Evolutionary conservation across 371 early-diverging fungal genomes (phyloP).

Genomic region (Parasitella parasitica): DNA sequence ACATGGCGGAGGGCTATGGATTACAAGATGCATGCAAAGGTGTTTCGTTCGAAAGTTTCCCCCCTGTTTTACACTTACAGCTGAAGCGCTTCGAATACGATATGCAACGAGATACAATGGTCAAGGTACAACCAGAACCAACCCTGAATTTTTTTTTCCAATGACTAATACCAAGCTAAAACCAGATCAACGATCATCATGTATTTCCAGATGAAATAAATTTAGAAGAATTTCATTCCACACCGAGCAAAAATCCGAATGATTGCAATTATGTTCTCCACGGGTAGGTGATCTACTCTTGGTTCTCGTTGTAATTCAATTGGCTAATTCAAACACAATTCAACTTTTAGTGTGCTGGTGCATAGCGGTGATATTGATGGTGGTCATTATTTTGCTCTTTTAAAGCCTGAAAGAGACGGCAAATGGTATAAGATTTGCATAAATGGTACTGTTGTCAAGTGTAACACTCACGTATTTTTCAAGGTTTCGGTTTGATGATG

Average conservation of each 20-base stretch:
- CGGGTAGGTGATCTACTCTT: too few species aligned
- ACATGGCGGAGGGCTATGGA: conserved; percentile 94
- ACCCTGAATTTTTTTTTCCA: neutral
- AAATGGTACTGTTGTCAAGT: neutral
- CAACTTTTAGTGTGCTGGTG: conserved; percentile 95
- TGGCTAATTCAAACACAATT: too few species aligned
- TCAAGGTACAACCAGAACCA: conserved; percentile 63
- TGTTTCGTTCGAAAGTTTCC: conserved; percentile 92
- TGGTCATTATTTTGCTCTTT: conserved; percentile 96
- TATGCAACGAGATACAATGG: conserved; percentile 85
- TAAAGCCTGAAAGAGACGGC: conserved; percentile 80
- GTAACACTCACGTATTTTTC: neutral
- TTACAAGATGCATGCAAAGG: conserved; percentile 97
- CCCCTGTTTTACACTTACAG: conserved; percentile 96
- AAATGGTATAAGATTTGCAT: conserved; percentile 61
- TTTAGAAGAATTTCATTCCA: conserved; percentile 73
- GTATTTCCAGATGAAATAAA: conserved; percentile 92
- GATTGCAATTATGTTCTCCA: conserved; percentile 65
- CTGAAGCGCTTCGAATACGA: conserved; percentile 99
- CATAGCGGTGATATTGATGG: conserved; percentile 95
- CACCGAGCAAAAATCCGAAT: conserved; percentile 22
- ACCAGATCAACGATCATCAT: conserved; percentile 92
- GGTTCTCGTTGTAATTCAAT: too few species aligned
- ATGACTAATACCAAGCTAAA: neutral
- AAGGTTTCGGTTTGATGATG: conserved; percentile 95